Conservation (phyloP, 345 rosid species). For the rapeseed (Brassica napus) region DNA sequence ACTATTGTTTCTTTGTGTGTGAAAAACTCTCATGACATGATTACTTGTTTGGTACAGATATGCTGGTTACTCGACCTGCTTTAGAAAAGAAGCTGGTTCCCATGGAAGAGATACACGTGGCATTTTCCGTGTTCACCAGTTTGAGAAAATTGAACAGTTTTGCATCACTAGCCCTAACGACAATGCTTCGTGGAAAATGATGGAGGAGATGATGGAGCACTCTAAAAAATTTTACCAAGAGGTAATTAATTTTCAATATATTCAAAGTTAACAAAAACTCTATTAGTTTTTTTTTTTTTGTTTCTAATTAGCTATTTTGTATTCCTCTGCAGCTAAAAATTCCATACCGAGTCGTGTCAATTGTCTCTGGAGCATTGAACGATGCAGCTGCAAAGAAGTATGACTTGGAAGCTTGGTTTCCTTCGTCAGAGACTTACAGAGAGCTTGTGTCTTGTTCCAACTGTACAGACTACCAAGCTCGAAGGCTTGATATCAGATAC, state of each 20-base stretch:
- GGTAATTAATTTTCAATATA: slow-evolving; percentile 29
- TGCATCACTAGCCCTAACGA: slow-evolving; percentile 88
- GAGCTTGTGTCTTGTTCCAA: slow-evolving; percentile 37
- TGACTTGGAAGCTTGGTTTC: slow-evolving; percentile 95
- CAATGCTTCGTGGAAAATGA: slow-evolving; percentile 91
- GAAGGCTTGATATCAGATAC: no score
- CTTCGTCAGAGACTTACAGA: slow-evolving; percentile 75
- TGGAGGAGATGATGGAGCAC: slow-evolving; percentile 90
- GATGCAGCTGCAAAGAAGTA: slow-evolving; percentile 96
- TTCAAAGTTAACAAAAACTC: background rate
- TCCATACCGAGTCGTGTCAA: slow-evolving; percentile 78
- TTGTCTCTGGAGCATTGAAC: slow-evolving; percentile 70
- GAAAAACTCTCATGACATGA: background rate
- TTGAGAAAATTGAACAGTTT: slow-evolving; percentile 96
- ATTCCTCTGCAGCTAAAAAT: slow-evolving; percentile 61
- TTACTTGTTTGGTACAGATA: slow-evolving; percentile 48
- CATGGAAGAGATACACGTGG: slow-evolving; percentile 96
- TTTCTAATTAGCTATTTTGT: background rate
- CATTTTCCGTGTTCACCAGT: slow-evolving; percentile 97
- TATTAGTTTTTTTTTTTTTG: background rate
- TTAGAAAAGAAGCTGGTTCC: slow-evolving; percentile 97
- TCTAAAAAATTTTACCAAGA: slow-evolving; percentile 80
- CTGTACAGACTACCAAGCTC: background rate
- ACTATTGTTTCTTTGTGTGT: background rate
- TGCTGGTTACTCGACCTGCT: slow-evolving; percentile 94